phyloP scores from a whole-genome alignment of 2,329 filamentous ascomycete species.

The Sporothrix curviconia region DNA sequence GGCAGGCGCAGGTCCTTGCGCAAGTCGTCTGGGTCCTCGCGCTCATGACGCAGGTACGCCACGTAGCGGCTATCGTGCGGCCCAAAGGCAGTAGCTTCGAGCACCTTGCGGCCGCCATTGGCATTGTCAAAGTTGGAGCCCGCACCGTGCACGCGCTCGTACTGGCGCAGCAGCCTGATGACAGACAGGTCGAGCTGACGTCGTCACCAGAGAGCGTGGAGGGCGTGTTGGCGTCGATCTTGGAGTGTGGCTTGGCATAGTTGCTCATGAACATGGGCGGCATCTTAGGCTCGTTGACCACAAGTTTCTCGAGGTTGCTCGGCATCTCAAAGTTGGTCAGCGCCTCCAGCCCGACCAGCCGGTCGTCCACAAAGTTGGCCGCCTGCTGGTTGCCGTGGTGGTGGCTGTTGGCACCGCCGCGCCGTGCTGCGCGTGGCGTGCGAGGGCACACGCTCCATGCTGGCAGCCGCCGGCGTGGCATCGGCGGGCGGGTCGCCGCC shows the following conservation, averaged over 20 bases:
- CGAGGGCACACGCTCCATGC: conserved; percentile 58
- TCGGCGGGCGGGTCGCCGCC: conserved; percentile 44
- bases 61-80: conserved; percentile 43
- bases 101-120: conserved; percentile 47
- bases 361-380: conserved; percentile 49
- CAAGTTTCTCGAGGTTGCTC: conserved; percentile 51
- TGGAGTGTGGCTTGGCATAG: conserved; percentile 52
- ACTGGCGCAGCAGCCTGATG: conserved; percentile 52
- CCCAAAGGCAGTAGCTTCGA: conserved; percentile 48
- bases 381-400: conserved; percentile 36
- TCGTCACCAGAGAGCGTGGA: conserved; percentile 45
- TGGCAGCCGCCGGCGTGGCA: conserved; percentile 34
- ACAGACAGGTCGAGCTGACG: conserved; percentile 50
- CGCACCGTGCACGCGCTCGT: conserved; percentile 45
- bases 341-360: conserved; percentile 53
- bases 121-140: conserved; percentile 51
- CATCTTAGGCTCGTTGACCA: conserved; percentile 51
- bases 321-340: conserved; percentile 54
- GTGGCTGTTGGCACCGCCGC: conserved; percentile 40
- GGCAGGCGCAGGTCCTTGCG: conserved; percentile 46
- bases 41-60: conserved; percentile 39
- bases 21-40: conserved; percentile 42
- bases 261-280: conserved; percentile 51
- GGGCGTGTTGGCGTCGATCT: conserved; percentile 51
- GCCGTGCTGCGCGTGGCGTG: conserved; percentile 59